Evolutionary conservation across 1,284 basidiomycete genomes (phyloP).

Genomic region (Inonotus hispidus): DNA sequence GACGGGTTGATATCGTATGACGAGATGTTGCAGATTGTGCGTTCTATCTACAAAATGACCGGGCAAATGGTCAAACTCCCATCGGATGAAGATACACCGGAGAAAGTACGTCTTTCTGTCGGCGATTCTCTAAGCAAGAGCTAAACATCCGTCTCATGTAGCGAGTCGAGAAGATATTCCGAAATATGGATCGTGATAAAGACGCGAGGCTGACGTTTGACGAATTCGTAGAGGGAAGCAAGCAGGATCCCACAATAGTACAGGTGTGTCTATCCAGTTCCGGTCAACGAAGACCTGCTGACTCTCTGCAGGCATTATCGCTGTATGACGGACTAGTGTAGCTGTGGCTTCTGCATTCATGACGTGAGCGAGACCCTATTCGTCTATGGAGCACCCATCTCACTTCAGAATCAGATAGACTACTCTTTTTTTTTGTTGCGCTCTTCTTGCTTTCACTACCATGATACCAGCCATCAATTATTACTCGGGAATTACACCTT

Average conservation of each 20-base stretch:
- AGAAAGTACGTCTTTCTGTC: conserved; percentile 63
- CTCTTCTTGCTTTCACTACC: not conserved
- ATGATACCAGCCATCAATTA: not conserved
- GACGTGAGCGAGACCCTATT: not conserved
- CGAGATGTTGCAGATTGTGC: conserved; percentile 97
- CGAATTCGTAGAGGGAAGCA: conserved; percentile 95
- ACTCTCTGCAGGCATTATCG: conserved; percentile 34
- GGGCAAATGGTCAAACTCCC: conserved; percentile 99
- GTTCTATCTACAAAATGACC: conserved; percentile 98
- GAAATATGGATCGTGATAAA: conserved; percentile 90
- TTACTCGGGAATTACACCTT: not conserved
- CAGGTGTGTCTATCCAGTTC: conserved; percentile 52
- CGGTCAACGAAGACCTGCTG: not conserved
- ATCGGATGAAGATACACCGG: conserved; percentile 96
- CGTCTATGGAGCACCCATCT: not conserved
- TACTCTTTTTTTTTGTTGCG: not conserved
- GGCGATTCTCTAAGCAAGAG: not conserved
- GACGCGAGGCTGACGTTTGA: conserved; percentile 87
- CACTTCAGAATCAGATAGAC: not conserved
- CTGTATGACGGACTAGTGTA: conserved; percentile 47
- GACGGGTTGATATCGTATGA: conserved; percentile 96
- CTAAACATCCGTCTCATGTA: conserved; percentile 29
- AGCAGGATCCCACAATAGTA: conserved; percentile 97
- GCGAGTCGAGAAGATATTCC: conserved; percentile 96
- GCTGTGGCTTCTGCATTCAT: conserved; percentile 22